These are phyloP conservation scores for Parietaria judaica DNA, from an alignment of 306 rosid genomes.

Conservation along the genomic window DNA sequence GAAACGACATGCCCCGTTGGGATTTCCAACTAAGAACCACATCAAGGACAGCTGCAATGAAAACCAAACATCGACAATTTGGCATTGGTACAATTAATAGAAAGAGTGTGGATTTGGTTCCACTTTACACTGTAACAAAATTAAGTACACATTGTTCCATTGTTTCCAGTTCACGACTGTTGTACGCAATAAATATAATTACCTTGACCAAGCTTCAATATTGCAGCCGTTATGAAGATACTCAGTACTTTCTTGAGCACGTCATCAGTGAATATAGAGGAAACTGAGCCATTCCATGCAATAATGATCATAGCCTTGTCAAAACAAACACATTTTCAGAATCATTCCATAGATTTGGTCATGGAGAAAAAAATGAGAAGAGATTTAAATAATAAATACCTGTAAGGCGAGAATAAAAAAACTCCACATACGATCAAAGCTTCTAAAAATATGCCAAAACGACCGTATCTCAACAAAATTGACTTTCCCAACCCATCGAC, in stretches of 20 bases:
- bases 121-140: no score
- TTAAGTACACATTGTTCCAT: no score
- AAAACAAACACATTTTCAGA: constrained; percentile 21
- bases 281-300: constrained; percentile 87
- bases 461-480: constrained; percentile 95
- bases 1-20: constrained; percentile 64
- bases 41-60: constrained; percentile 75
- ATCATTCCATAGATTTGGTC: constrained; percentile 7
- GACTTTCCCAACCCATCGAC: constrained; percentile 91
- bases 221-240: constrained; percentile 88
- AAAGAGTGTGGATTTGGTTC: no score
- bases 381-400: constrained; percentile 32
- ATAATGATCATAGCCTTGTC: constrained; percentile 85
- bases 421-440: constrained; percentile 99
- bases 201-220: constrained; percentile 94
- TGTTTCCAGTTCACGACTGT: no score
- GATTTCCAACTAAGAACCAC: constrained; percentile 95
- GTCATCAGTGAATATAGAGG: constrained; percentile 44
- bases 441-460: constrained; percentile 92
- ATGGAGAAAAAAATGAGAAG: background rate
- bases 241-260: constrained; percentile 88
- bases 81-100: background rate
- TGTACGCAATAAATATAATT: background rate
- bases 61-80: constrained; percentile 7
- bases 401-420: constrained; percentile 85